phyloP scores from a whole-genome alignment of 2,329 filamentous ascomycete species.

The Pyrenochaeta sp. region DNA sequence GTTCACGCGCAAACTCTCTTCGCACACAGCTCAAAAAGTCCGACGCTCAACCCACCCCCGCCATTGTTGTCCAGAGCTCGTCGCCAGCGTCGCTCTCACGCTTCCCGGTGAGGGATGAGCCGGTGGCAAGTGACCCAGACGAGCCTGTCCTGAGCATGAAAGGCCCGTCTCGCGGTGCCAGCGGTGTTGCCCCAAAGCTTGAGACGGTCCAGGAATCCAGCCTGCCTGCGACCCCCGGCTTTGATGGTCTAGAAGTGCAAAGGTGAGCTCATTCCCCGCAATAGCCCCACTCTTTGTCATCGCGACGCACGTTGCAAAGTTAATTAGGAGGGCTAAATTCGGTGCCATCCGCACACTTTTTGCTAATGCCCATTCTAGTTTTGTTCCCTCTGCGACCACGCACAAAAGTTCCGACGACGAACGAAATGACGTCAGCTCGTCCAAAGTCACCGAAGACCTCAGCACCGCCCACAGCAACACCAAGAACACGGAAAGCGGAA shows the following conservation, averaged over 20 bases:
- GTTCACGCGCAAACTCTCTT: conserved; percentile 56
- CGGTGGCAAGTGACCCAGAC: conserved; percentile 44
- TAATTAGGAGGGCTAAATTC: conserved; percentile 26
- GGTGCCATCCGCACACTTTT: conserved; percentile 19
- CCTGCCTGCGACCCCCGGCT: conserved; percentile 71
- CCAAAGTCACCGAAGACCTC: conserved; percentile 59
- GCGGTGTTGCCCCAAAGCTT: conserved; percentile 67
- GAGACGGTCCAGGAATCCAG: conserved; percentile 94
- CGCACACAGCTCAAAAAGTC: conserved; percentile 45
- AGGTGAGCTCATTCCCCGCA: conserved; percentile 43
- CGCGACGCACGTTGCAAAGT: conserved; percentile 31
- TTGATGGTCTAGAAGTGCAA: conserved; percentile 46
- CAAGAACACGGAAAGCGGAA: conserved; percentile 65
- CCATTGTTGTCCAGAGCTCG: conserved; percentile 57
- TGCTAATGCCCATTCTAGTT: conserved; percentile 32
- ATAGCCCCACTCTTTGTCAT: conserved; percentile 38
- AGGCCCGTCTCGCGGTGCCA: conserved; percentile 62
- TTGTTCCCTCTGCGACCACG: conserved; percentile 21
- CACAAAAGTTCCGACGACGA: conserved; percentile 44
- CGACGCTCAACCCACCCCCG: conserved; percentile 47
- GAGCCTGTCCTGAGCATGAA: conserved; percentile 51
- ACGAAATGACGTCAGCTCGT: conserved; percentile 54
- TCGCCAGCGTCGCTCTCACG: conserved; percentile 51
- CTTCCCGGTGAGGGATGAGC: conserved; percentile 38
- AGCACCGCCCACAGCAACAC: conserved; percentile 51